Conservation (phyloP, 2,329 filamentous ascomycete species). For the Colletotrichum tropicicola region DNA sequence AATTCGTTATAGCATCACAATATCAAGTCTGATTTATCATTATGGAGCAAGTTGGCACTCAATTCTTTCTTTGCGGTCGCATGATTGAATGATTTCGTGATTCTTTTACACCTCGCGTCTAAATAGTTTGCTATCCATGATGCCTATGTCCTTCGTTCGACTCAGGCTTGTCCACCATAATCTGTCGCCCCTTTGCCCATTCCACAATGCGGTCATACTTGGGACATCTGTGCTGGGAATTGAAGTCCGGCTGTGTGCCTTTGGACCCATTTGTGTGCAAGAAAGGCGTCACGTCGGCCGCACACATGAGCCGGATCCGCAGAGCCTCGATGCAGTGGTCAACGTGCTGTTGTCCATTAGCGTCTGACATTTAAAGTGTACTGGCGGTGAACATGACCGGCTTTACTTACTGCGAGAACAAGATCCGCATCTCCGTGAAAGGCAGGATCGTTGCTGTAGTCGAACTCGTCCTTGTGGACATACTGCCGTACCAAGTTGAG, state of each 20-base stretch:
- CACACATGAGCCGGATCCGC: conserved; percentile 5
- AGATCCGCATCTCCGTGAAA: conserved; percentile 10
- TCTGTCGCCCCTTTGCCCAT: conserved; percentile 14
- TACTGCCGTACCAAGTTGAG: conserved; percentile 51
- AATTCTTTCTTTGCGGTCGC: too few relatives aligned
- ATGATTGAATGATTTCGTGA: too few relatives aligned
- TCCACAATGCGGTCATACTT: conserved; percentile 16
- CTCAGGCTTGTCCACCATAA: conserved; percentile 1
- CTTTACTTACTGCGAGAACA: conserved; percentile 9
- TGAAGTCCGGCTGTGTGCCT: conserved; percentile 16
- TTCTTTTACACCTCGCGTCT: too few relatives aligned
- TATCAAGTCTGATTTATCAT: not conserved
- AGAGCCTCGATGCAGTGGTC: conserved; percentile 23
- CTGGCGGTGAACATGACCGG: not conserved
- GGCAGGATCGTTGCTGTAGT: conserved; percentile 15
- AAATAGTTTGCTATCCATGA: too few relatives aligned
- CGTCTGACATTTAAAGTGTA: not conserved
- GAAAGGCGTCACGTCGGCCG: conserved; percentile 11
- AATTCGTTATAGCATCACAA: not conserved
- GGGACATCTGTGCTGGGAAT: conserved; percentile 18
- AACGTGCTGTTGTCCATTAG: not conserved
- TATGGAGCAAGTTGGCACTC: too few relatives aligned
- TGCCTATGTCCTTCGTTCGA: not conserved
- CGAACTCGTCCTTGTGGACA: conserved; percentile 7
- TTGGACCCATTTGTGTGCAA: conserved; percentile 2